Evolutionary conservation across 495 filamentous ascomycete genomes (phyloP), one percentile per base, ranked within the genome.

Genomic region (Podospora didyma): DNA sequence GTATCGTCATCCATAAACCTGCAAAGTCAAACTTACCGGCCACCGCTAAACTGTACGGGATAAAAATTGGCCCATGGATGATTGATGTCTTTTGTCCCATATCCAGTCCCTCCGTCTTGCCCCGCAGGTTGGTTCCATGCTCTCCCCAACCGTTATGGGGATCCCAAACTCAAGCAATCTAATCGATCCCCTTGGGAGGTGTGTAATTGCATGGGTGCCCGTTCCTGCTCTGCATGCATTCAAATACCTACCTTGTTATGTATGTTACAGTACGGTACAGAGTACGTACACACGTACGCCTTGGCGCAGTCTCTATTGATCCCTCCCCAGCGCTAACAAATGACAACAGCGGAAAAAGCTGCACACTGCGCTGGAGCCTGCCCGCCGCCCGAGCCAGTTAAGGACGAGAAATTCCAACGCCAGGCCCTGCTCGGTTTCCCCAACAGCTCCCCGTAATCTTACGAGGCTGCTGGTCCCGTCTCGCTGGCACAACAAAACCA

Each of bases 401-500:
- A 17, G 10, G 17, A 9, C 19, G 21, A 31, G 44, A 47, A 55
- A 60, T 52, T 60, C 58, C 52, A 54, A 51, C 52, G 47, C 52
- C 52, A 37, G 39, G 58, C 46, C 39, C 51, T 47, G 37, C 46
- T 52, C 55, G 58, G 58, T 58, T 56, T 62, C 61, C 51, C 54
- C 49, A 61, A 31, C 4, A 64, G 61, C 56, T 61, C 60, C 57
- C 65, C 60, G 60, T 63, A 69, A 69, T 66, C 59, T 66, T 69
- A 66, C 66, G 61, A 66, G 66, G 51, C 54, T 62, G 54, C 59
- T 62, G 39, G 39, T 17, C 12, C n/a, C 14, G 39, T 17, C 39
- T 31, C 20, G 46, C 47, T 59, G 51, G 9, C 58, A 59, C 23
- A 45, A 50, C 51, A 48, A 55, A 60, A 57, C 61, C 66, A 60